Conservation (phyloP, 2,329 filamentous ascomycete genomes). For the Juglanconis juglandina region DNA sequence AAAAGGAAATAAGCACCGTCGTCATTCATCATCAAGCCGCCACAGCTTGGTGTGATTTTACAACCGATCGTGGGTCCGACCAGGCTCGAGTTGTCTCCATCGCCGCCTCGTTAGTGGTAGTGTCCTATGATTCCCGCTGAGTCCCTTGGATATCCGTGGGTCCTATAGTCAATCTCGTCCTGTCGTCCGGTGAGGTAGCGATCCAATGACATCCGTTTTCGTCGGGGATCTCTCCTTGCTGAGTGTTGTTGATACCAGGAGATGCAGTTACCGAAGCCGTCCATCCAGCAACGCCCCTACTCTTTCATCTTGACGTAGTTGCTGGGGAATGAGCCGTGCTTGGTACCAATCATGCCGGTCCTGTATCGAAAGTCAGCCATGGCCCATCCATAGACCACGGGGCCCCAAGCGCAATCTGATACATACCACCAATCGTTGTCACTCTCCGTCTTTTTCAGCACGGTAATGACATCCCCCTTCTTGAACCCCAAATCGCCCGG, state of each 20-base stretch:
- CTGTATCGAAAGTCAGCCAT: slow-evolving; percentile 34
- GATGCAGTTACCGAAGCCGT: too few species aligned
- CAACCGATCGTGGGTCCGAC: not conserved
- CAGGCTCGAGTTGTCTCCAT: too few species aligned
- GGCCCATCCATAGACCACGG: not conserved
- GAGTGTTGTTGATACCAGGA: too few species aligned
- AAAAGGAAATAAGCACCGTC: not conserved
- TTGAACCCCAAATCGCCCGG: slow-evolving; percentile 91
- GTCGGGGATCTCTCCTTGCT: too few species aligned
- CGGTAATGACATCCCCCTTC: slow-evolving; percentile 94
- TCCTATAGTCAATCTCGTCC: too few species aligned
- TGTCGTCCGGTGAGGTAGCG: too few species aligned
- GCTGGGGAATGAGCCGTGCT: slow-evolving; percentile 90
- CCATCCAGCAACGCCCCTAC: slow-evolving; percentile 23
- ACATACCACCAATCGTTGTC: slow-evolving; percentile 91
- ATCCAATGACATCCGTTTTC: too few species aligned
- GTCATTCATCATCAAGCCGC: not conserved
- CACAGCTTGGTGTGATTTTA: not conserved
- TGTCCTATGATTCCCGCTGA: too few species aligned
- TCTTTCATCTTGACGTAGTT: slow-evolving; percentile 68
- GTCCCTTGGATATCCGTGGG: too few species aligned
- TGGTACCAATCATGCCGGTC: slow-evolving; percentile 84
- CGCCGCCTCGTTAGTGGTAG: too few species aligned
- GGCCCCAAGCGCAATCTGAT: not conserved
- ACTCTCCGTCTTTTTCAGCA: slow-evolving; percentile 90